A percentile compares a stretch with the other conserved stretches of the same genome.
These are phyloP conservation scores for Populus simonii DNA, from an alignment of 345 rosid genomes.

Conservation along the genomic window DNA sequence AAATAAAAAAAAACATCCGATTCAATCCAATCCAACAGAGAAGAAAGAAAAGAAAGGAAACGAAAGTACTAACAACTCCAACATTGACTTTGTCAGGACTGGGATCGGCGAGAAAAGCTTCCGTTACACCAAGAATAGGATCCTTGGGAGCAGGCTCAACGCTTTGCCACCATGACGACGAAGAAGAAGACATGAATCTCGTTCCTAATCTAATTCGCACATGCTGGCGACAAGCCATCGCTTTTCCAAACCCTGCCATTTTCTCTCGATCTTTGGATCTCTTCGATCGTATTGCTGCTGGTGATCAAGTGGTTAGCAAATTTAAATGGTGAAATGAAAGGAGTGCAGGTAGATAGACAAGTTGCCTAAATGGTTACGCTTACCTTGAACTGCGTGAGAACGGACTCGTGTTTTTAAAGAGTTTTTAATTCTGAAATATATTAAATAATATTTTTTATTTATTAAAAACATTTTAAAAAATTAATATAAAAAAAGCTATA, in stretches of 20 bases:
- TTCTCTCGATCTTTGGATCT: too few relatives aligned
- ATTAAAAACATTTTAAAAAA: too few relatives aligned
- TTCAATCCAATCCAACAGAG: not conserved
- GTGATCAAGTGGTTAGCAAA: too few relatives aligned
- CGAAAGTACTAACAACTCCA: slow-evolving; percentile 67
- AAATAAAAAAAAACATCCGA: not conserved
- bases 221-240: slow-evolving; percentile 32
- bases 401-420: too few relatives aligned
- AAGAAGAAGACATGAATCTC: slow-evolving; percentile 49
- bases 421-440: too few relatives aligned
- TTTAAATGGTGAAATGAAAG: too few relatives aligned
- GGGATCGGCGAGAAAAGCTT: slow-evolving; percentile 90
- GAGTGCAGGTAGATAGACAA: too few relatives aligned
- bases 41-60: slow-evolving; percentile 5
- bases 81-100: slow-evolving; percentile 82
- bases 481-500: too few relatives aligned
- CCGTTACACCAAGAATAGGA: slow-evolving; percentile 96
- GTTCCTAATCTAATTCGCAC: slow-evolving; percentile 18
- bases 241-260: slow-evolving; percentile 31
- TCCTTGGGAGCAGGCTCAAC: slow-evolving; percentile 91
- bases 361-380: too few relatives aligned
- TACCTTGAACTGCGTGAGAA: too few relatives aligned
- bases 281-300: too few relatives aligned
- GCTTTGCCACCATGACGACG: slow-evolving; percentile 71
- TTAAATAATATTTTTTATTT: too few relatives aligned